A percentile compares a stretch with the other conserved stretches of the same genome.
These are phyloP conservation scores for Litsea cubeba DNA, from an alignment of 164 flowering plant species.

Conservation along the genomic window DNA sequence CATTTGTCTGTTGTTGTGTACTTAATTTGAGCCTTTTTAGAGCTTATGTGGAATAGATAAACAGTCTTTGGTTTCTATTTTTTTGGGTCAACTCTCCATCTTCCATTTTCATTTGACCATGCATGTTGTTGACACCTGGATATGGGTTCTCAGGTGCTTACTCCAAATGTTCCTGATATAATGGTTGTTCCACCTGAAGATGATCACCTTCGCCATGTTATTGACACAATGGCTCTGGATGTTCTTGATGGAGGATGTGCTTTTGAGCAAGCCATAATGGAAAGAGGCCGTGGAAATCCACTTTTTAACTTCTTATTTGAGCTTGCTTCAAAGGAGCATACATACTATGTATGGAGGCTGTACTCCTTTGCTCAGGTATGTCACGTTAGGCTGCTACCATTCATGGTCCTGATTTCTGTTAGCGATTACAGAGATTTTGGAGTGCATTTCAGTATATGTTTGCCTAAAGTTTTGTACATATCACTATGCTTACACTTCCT, in stretches of 20 bases:
- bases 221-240: constrained; percentile 94
- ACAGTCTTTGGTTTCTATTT: not conserved
- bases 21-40: no score
- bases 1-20: no score
- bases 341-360: constrained; percentile 98
- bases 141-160: constrained; percentile 64
- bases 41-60: not conserved
- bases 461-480: not conserved
- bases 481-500: not conserved
- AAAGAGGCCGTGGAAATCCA: constrained; percentile 93
- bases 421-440: not conserved
- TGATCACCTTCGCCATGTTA: constrained; percentile 80
- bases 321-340: constrained; percentile 93
- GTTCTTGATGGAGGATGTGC: constrained; percentile 99
- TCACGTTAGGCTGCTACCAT: not conserved
- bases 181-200: constrained; percentile 80
- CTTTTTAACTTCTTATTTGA: constrained; percentile 92
- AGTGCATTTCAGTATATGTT: not conserved
- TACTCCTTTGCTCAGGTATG: constrained; percentile 98
- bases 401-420: not conserved
- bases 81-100: not conserved
- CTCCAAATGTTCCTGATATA: constrained; percentile 98
- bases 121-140: constrained; percentile 6
- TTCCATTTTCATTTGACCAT: not conserved
- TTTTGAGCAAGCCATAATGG: constrained; percentile 99